Base-by-base conservation (phyloP, 345 rosid genomes). In the Barbarea vulgaris region DNA sequence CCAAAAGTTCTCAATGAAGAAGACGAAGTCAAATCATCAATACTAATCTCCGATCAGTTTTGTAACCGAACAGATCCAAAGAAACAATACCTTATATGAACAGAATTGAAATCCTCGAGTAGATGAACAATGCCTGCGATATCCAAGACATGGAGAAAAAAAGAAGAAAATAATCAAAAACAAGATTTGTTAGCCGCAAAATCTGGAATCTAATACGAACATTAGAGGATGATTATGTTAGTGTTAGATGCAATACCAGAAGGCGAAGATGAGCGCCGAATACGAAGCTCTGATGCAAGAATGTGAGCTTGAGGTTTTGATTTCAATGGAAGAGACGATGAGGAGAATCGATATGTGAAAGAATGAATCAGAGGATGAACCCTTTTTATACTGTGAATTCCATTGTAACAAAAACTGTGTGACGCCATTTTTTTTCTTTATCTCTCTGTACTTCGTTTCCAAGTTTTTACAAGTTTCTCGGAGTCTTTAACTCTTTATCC, bases 301-400 rank as follows among this genome's bases (percentile, higher is more conserved):
- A 31, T 21, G 54, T 3, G 76, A 68, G 66, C 25, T 48, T 42
- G 39, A 50, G 64, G 56, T 25, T 27, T 67, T 1, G 31, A 57
- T 70, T 14, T 72, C 0, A 72, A 58, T 48, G 61, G 28, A 21
- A 62, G 67, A 61, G 66, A 70, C 0, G 72, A 70, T 10, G 67
- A 51, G 0, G 72, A 67, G 34, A 80, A 62, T 33, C 64, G 59
- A 44, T 63, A 3, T 60, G 89, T 73, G 53, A 78, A 18, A 60
- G 70, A 76, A 37, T 19, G 58, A 13, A 75, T 14, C 39, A 62
- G 50, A 31, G 70, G 81, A 71, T 65, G 65, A 19, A 6, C 18
- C 77, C 75, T 84, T 86, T 88, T 88, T 88, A 90, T 93, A 93
- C 47, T 18, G 12, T 28, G 41, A 31, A 60, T 62, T 12, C 69